Conservation (phyloP, 176 grass and related monocot genomes). For the Lolium rigidum region DNA sequence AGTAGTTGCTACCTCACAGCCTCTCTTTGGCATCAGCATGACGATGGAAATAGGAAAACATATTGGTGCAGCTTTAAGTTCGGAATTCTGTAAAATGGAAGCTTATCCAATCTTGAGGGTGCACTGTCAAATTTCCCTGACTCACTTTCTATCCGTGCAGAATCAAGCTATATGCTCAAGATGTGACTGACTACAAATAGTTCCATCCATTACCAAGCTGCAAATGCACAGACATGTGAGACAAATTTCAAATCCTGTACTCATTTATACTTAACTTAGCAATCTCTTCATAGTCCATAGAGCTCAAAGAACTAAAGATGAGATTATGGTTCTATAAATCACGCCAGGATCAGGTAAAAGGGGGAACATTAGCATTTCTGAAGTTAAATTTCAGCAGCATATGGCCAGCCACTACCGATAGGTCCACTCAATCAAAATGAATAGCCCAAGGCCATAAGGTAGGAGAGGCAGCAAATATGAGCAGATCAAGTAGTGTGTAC, state of each 20-base stretch:
- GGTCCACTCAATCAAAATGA: conserved; percentile 41
- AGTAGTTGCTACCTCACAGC: conserved; percentile 17
- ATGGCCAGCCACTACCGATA: conserved; percentile 14
- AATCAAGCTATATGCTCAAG: conserved; percentile 10
- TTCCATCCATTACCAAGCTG: conserved; percentile 31
- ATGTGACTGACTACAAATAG: not conserved
- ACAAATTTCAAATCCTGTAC: conserved; percentile 11
- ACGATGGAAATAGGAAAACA: conserved; percentile 47
- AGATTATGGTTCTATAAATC: conserved; percentile 23
- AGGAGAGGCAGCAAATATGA: conserved; percentile 32
- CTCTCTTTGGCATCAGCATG: conserved; percentile 44
- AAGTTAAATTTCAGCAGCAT: conserved; percentile 27
- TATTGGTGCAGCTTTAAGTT: conserved; percentile 29
- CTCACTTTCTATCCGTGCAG: conserved; percentile 4
- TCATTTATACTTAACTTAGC: not conserved
- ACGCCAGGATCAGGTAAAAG: conserved; percentile 15
- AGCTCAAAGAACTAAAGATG: not conserved
- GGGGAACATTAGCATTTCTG: not conserved
- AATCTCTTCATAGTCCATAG: not conserved
- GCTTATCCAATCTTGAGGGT: not conserved
- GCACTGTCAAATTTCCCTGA: not conserved
- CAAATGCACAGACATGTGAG: conserved; percentile 1
- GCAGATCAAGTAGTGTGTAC: conserved; percentile 30
- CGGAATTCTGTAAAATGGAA: not conserved
- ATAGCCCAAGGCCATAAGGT: conserved; percentile 6